Conservation (phyloP, 306 rosid genomes). For the Gleditsia sinensis region DNA sequence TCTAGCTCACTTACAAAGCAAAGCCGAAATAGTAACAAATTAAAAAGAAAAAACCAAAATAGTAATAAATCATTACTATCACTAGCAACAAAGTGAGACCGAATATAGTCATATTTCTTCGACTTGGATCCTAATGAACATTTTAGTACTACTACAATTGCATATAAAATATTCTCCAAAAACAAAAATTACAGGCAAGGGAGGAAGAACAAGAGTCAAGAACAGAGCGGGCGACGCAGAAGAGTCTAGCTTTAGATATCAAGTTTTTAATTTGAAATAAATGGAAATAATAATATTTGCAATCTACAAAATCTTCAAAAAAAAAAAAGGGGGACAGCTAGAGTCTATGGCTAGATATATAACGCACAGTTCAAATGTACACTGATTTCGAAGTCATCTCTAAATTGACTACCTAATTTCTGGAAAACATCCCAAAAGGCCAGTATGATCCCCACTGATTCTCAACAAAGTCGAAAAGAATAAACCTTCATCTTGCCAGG, state of each 20-base stretch:
- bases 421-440: background rate
- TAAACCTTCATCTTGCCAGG: conserved; percentile 6
- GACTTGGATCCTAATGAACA: background rate
- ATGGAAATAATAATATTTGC: background rate
- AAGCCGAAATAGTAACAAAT: background rate
- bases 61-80: background rate
- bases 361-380: conserved; percentile 8
- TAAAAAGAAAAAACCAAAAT: background rate
- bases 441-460: background rate
- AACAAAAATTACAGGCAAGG: too few species aligned
- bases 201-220: background rate
- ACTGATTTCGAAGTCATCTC: background rate
- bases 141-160: background rate
- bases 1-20: too few species aligned
- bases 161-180: too few species aligned
- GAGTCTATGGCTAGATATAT: background rate
- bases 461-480: background rate
- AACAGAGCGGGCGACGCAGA: background rate
- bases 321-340: background rate
- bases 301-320: background rate
- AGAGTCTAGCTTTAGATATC: background rate
- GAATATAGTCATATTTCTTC: background rate
- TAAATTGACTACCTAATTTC: background rate
- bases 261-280: background rate
- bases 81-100: background rate